Conservation (phyloP, 2,329 filamentous ascomycete species). For the Neofusicoccum sp. region DNA sequence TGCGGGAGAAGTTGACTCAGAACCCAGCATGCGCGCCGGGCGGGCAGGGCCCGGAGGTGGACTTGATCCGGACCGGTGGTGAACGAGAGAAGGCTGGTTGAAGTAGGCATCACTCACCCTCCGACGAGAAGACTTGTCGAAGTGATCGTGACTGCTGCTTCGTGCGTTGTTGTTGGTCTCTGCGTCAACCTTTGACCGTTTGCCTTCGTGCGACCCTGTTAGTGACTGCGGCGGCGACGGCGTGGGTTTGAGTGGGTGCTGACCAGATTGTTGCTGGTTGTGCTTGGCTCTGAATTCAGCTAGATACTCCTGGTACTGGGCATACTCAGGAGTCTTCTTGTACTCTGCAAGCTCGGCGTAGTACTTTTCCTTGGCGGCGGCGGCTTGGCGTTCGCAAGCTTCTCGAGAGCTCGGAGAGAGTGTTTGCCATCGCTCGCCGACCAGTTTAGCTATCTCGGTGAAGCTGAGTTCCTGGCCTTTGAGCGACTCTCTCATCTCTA, state of each 20-base stretch:
- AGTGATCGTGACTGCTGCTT: slow-evolving; percentile 35
- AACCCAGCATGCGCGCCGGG: slow-evolving; percentile 31
- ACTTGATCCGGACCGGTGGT: slow-evolving; percentile 32
- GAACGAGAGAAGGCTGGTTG: slow-evolving; percentile 25
- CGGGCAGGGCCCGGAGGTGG: slow-evolving; percentile 33
- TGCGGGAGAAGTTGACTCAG: slow-evolving; percentile 39
- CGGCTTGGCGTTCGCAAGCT: slow-evolving; percentile 71
- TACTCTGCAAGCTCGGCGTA: slow-evolving; percentile 73
- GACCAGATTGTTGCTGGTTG: slow-evolving; percentile 40
- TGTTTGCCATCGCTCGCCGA: slow-evolving; percentile 81
- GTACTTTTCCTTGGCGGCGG: slow-evolving; percentile 74
- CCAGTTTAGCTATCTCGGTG: slow-evolving; percentile 80
- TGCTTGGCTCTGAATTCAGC: slow-evolving; percentile 79
- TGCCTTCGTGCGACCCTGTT: slow-evolving; percentile 37
- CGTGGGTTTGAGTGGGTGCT: slow-evolving; percentile 16
- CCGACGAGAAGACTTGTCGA: slow-evolving; percentile 31
- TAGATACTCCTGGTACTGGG: slow-evolving; percentile 71
- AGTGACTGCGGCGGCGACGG: neutral
- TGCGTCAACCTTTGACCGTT: slow-evolving; percentile 47
- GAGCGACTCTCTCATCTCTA: slow-evolving; percentile 75
- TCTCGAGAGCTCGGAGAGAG: slow-evolving; percentile 69
- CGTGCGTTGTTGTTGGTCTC: slow-evolving; percentile 38
- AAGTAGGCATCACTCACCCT: slow-evolving; percentile 34
- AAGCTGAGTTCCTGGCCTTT: slow-evolving; percentile 78
- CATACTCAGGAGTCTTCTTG: slow-evolving; percentile 73